Evolutionary conservation across 2,329 filamentous ascomycete genomes (phyloP).

Genomic region (Berkeleyomyces basicola): DNA sequence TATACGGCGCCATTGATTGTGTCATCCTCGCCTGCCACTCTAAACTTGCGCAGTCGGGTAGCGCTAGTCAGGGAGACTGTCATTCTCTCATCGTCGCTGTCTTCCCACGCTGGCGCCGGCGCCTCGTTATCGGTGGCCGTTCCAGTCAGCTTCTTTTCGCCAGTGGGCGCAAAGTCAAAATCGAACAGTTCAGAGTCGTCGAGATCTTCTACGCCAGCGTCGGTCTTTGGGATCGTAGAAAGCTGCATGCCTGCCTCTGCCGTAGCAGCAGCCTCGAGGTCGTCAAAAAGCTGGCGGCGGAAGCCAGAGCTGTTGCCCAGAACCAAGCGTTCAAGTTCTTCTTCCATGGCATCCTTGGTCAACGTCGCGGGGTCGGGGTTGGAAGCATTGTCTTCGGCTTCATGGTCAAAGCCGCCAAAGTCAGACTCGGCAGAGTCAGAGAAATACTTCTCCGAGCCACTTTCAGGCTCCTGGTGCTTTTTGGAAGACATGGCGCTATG

Average conservation of each 20-base stretch:
- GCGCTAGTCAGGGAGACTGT: slow-evolving; percentile 65
- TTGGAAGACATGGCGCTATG: slow-evolving; percentile 5
- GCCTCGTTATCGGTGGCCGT: slow-evolving; percentile 13
- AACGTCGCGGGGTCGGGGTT: slow-evolving; percentile 17
- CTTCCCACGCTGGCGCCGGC: slow-evolving; percentile 55
- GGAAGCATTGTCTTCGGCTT: slow-evolving; percentile 17
- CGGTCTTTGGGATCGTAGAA: slow-evolving; percentile 28
- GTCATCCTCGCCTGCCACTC: slow-evolving; percentile 68
- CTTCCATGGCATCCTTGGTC: slow-evolving; percentile 68
- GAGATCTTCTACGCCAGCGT: slow-evolving; percentile 36
- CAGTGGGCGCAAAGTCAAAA: slow-evolving; percentile 41
- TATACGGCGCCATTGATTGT: slow-evolving; percentile 78
- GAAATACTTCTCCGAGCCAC: slow-evolving; percentile 17
- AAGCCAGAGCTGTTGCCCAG: slow-evolving; percentile 81
- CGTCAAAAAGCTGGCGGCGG: slow-evolving; percentile 48
- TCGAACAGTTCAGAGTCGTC: slow-evolving; percentile 77
- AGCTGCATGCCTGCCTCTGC: slow-evolving; percentile 20
- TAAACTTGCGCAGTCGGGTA: slow-evolving; percentile 64
- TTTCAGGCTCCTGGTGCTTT: slow-evolving; percentile 2
- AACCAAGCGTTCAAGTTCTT: slow-evolving; percentile 72
- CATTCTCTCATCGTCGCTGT: slow-evolving; percentile 87
- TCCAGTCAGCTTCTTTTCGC: slow-evolving; percentile 20
- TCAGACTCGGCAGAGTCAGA: slow-evolving; percentile 17
- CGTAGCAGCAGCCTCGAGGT: slow-evolving; percentile 18
- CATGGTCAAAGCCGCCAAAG: slow-evolving; percentile 18